Evolutionary conservation across 2,329 filamentous ascomycete species (phyloP).

Genomic region (Aspergillus latus): DNA sequence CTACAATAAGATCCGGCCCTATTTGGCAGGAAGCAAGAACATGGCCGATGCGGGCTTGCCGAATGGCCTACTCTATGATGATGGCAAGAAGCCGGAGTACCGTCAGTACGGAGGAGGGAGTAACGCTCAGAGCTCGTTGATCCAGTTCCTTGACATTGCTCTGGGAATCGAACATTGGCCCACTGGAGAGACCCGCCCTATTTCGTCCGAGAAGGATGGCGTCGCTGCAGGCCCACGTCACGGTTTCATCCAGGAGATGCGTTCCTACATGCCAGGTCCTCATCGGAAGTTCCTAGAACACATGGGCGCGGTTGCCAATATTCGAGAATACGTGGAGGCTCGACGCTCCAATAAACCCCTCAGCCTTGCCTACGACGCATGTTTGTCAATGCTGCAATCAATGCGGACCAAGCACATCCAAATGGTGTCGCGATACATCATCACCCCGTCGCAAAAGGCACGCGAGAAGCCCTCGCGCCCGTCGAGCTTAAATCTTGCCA

Average conservation of each 20-base stretch:
- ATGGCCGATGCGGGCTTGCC: slow-evolving; percentile 94
- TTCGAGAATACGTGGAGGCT: slow-evolving; percentile 74
- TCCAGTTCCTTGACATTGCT: slow-evolving; percentile 95
- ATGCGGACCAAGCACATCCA: slow-evolving; percentile 94
- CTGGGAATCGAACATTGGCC: slow-evolving; percentile 87
- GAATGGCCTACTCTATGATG: slow-evolving; percentile 81
- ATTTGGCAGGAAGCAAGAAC: slow-evolving; percentile 94
- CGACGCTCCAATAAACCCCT: slow-evolving; percentile 64
- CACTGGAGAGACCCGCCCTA: slow-evolving; percentile 66
- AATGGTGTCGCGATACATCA: slow-evolving; percentile 94
- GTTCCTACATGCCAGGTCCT: slow-evolving; percentile 90
- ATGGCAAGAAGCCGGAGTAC: slow-evolving; percentile 67
- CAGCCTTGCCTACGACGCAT: slow-evolving; percentile 83
- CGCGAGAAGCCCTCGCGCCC: slow-evolving; percentile 38
- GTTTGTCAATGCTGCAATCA: slow-evolving; percentile 72
- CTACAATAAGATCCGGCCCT: slow-evolving; percentile 94
- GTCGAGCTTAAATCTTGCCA: slow-evolving; percentile 55
- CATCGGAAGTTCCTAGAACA: slow-evolving; percentile 87
- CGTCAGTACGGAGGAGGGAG: slow-evolving; percentile 89
- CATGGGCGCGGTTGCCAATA: slow-evolving; percentile 76
- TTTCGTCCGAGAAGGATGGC: slow-evolving; percentile 44
- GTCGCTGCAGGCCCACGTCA: slow-evolving; percentile 59
- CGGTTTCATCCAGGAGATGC: slow-evolving; percentile 97
- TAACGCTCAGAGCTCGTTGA: slow-evolving; percentile 93
- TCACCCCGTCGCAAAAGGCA: slow-evolving; percentile 78